These are phyloP conservation scores for Guyanaporus albipodus DNA, from an alignment of 768 basidiomycete genomes.

Conservation along the genomic window DNA sequence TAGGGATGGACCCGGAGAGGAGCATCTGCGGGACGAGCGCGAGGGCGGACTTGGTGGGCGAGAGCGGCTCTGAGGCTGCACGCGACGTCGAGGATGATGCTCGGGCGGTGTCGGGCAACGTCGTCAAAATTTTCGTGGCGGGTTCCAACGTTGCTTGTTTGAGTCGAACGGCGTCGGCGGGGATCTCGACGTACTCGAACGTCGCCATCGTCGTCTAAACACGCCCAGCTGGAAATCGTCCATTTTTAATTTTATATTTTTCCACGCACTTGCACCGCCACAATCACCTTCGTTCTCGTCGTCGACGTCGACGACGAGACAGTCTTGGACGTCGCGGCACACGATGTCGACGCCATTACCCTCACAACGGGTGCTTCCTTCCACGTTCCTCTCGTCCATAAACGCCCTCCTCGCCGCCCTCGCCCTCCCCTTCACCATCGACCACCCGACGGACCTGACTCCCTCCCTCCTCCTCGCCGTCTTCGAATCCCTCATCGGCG, in stretches of 20 bases:
- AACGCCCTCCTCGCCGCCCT: constrained; percentile 46
- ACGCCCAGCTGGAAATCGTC: background rate
- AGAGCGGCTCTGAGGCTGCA: constrained; percentile 6
- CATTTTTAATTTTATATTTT: background rate
- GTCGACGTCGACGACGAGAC: constrained; percentile 5
- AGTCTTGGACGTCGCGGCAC: constrained; percentile 1
- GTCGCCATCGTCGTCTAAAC: constrained; percentile 27
- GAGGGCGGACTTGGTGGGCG: constrained; percentile 32
- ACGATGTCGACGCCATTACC: constrained; percentile 12
- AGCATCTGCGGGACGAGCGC: constrained; percentile 41
- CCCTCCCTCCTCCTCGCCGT: constrained; percentile 69
- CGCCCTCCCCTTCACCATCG: constrained; percentile 42
- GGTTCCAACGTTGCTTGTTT: constrained; percentile 30
- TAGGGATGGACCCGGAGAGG: constrained; percentile 17
- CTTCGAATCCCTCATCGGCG: constrained; percentile 56
- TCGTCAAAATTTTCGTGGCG: constrained; percentile 39
- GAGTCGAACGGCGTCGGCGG: constrained; percentile 36
- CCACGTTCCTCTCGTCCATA: constrained; percentile 28
- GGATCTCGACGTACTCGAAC: constrained; percentile 41
- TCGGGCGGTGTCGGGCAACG: constrained; percentile 32
- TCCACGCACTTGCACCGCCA: constrained; percentile 5
- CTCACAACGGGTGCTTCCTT: constrained; percentile 13
- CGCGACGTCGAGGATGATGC: constrained; percentile 10
- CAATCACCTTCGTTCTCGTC: background rate
- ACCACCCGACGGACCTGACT: constrained; percentile 59